Conservation (phyloP, 305 asterid genomes). For the Petunia hybrid region DNA sequence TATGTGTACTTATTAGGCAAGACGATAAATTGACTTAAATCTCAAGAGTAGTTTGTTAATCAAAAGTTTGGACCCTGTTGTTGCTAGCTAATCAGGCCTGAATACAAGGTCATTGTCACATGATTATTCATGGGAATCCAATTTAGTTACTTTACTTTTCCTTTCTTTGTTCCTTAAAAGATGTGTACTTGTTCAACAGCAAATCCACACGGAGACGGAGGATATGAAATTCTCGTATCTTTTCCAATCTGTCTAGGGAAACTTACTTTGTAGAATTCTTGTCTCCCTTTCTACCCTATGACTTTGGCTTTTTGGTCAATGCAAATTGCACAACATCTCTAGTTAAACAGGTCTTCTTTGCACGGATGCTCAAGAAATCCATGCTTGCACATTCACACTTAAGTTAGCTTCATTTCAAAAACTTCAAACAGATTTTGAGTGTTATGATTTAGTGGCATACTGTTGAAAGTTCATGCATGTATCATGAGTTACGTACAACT, state of each 20-base stretch:
- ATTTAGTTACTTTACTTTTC: neutral
- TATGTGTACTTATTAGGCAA: no score
- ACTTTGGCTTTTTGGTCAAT: neutral
- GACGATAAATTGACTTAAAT: no score
- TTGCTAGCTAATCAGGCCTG: no score
- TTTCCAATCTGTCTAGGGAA: slow-evolving; percentile 27
- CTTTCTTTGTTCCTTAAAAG: slow-evolving; percentile 27
- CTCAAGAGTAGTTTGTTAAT: no score
- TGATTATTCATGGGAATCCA: neutral
- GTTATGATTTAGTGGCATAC: no score
- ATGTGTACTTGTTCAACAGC: neutral
- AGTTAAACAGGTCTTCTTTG: neutral
- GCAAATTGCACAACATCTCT: neutral
- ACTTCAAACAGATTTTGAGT: neutral
- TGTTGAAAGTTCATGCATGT: no score
- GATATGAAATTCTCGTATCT: neutral
- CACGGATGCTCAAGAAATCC: neutral
- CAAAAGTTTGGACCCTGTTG: no score
- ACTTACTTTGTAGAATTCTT: slow-evolving; percentile 29
- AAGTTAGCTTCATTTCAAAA: neutral
- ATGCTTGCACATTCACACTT: neutral
- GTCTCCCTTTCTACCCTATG: slow-evolving; percentile 32
- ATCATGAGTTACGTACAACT: no score
- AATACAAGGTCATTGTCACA: no score
- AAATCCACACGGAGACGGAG: slow-evolving; percentile 20